phyloP scores from a whole-genome alignment of 2,329 filamentous ascomycete species.

The Xylaria hypoxylon region DNA sequence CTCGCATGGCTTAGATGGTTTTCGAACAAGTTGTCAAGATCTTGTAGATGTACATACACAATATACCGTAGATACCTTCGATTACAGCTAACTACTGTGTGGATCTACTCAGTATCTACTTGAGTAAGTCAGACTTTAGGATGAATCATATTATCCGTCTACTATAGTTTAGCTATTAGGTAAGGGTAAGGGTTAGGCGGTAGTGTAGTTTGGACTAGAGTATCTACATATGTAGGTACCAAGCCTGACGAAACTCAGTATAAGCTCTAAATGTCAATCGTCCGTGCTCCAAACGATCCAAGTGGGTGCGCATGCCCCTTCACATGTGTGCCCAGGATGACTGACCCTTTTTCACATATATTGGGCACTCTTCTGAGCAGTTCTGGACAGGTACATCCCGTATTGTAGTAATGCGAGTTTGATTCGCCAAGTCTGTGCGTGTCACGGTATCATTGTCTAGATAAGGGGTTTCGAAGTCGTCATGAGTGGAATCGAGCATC shows the following conservation, averaged over 20 bases:
- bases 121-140: no score
- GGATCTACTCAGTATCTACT: no score
- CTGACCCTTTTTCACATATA: background rate
- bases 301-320: background rate
- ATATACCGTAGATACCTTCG: no score
- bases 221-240: no score
- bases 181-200: no score
- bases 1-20: background rate
- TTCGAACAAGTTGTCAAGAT: no score
- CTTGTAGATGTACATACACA: background rate
- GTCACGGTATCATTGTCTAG: slow-evolving; percentile 26
- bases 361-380: slow-evolving; percentile 9
- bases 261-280: background rate
- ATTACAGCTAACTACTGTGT: no score
- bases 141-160: no score
- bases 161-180: no score
- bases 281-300: background rate
- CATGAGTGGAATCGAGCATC: background rate
- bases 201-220: no score
- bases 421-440: slow-evolving; percentile 4
- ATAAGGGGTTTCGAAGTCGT: slow-evolving; percentile 20
- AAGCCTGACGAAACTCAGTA: no score
- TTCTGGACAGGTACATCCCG: no score
- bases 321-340: background rate
- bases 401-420: background rate